phyloP scores from a whole-genome alignment of 78 protist species.

The Planoprotostelium fungivorum region DNA sequence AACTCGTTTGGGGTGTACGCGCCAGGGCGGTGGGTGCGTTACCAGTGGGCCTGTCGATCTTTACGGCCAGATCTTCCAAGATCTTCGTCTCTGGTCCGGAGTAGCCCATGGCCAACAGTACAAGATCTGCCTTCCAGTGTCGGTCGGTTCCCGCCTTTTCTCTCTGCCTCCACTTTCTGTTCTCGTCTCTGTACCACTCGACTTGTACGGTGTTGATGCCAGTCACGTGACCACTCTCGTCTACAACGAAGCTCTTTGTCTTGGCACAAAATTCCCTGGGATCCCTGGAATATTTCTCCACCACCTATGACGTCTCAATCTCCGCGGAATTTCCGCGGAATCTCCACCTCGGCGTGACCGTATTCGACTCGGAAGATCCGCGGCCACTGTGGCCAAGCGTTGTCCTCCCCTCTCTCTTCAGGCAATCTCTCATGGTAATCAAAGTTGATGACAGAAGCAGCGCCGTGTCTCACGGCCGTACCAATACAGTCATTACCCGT shows the following conservation, averaged over 20 bases:
- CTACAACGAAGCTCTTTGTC: constrained; percentile 1
- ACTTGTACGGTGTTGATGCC: constrained; percentile 47
- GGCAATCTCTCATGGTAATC: constrained; percentile 65
- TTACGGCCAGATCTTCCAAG: constrained; percentile 13
- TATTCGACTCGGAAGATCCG: constrained; percentile 77
- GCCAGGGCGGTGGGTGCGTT: neutral
- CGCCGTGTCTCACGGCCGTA: constrained; percentile 66
- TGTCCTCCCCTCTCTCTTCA: constrained; percentile 17
- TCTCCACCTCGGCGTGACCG: constrained; percentile 79
- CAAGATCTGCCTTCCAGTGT: constrained; percentile 45
- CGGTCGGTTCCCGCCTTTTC: neutral
- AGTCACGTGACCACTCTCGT: constrained; percentile 40
- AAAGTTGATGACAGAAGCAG: constrained; percentile 50
- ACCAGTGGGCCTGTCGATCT: constrained; percentile 3
- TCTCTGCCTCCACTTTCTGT: neutral
- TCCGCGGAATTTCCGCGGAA: neutral
- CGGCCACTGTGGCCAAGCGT: constrained; percentile 84
- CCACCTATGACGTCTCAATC: constrained; percentile 8
- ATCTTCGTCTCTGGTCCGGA: constrained; percentile 58
- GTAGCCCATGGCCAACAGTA: constrained; percentile 84
- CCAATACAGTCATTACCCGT: constrained; percentile 88
- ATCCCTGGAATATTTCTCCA: constrained; percentile 49
- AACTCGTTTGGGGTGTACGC: neutral
- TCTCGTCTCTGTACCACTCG: constrained; percentile 2
- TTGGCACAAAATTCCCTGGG: constrained; percentile 57